Percentiles rank a stretch among this genome's conserved stretches.
These are phyloP conservation scores for Crepidotus sp. DNA, from an alignment of 1,284 basidiomycete species.

Conservation along the genomic window DNA sequence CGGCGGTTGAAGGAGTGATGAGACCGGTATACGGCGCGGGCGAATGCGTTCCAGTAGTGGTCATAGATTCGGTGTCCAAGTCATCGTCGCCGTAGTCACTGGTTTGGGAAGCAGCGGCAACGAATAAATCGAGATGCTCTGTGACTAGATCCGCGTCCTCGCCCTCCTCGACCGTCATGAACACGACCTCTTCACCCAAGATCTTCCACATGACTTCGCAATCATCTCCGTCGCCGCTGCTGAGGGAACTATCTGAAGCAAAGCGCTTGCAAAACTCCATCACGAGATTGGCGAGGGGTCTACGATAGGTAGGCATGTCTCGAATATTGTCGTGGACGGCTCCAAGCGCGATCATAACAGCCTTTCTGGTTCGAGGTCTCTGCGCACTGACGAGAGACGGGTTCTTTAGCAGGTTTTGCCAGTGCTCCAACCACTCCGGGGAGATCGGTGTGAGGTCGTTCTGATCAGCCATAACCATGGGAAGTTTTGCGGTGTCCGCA, in stretches of 20 bases:
- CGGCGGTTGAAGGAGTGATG: slow-evolving; percentile 28
- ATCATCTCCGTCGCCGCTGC: slow-evolving; percentile 29
- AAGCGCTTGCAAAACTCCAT: slow-evolving; percentile 43
- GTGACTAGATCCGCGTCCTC: slow-evolving; percentile 22
- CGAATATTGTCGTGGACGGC: slow-evolving; percentile 53
- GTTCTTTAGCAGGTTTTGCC: slow-evolving; percentile 49
- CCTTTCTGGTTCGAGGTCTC: slow-evolving; percentile 46
- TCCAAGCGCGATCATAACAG: slow-evolving; percentile 47
- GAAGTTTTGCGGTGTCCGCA: slow-evolving; percentile 49
- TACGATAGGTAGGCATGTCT: slow-evolving; percentile 59
- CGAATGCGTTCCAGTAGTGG: slow-evolving; percentile 30
- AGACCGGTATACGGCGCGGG: slow-evolving; percentile 23
- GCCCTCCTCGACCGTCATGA: slow-evolving; percentile 39
- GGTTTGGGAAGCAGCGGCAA: slow-evolving; percentile 29
- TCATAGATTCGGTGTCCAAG: slow-evolving; percentile 31
- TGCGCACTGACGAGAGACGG: slow-evolving; percentile 36
- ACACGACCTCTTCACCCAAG: slow-evolving; percentile 52
- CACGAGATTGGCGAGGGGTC: slow-evolving; percentile 50
- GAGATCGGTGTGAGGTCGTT: slow-evolving; percentile 61
- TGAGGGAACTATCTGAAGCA: slow-evolving; percentile 22
- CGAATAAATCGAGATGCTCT: slow-evolving; percentile 33
- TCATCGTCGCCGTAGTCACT: slow-evolving; percentile 31
- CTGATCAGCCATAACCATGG: slow-evolving; percentile 51
- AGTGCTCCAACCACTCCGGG: slow-evolving; percentile 58
- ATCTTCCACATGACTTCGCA: slow-evolving; percentile 51